Conservation (phyloP, 768 basidiomycete genomes). For the Rhodotorula babjevae region DNA sequence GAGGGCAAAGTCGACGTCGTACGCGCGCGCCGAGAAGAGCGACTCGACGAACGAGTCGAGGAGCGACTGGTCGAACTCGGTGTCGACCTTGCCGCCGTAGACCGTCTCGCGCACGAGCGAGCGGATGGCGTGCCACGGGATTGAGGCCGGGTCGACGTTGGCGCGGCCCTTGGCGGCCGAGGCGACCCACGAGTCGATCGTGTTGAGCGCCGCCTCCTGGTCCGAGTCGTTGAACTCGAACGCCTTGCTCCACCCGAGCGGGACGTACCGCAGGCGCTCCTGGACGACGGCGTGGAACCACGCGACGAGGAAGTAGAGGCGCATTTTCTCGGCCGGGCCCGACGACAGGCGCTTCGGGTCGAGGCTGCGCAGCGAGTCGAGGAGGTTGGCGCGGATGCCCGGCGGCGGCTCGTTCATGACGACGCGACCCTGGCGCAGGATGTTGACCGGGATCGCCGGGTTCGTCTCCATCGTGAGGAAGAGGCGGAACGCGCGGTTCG, state of each 20-base stretch:
- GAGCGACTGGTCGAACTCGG: constrained; percentile 88
- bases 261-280: constrained; percentile 91
- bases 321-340: constrained; percentile 86
- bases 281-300: constrained; percentile 99
- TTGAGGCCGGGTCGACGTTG: constrained; percentile 82
- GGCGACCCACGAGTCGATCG: constrained; percentile 86
- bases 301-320: constrained; percentile 89
- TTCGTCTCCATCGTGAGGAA: constrained; percentile 99
- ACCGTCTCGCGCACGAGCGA: constrained; percentile 92
- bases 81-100: constrained; percentile 81
- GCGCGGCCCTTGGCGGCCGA: constrained; percentile 75
- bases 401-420: constrained; percentile 99
- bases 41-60: constrained; percentile 88
- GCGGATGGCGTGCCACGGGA: constrained; percentile 94
- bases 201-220: constrained; percentile 82
- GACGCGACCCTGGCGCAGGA: constrained; percentile 88
- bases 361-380: constrained; percentile 79
- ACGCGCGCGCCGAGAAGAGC: constrained; percentile 79
- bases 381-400: constrained; percentile 89
- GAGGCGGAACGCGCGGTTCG: constrained; percentile 85
- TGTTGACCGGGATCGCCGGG: constrained; percentile 89
- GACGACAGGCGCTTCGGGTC: constrained; percentile 64
- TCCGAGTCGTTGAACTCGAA: constrained; percentile 99
- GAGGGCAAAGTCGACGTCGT: constrained; percentile 87
- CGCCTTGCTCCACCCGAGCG: constrained; percentile 90